These are phyloP conservation scores for Tilletia caries DNA, from an alignment of 1,284 basidiomycete genomes.

Conservation along the genomic window DNA sequence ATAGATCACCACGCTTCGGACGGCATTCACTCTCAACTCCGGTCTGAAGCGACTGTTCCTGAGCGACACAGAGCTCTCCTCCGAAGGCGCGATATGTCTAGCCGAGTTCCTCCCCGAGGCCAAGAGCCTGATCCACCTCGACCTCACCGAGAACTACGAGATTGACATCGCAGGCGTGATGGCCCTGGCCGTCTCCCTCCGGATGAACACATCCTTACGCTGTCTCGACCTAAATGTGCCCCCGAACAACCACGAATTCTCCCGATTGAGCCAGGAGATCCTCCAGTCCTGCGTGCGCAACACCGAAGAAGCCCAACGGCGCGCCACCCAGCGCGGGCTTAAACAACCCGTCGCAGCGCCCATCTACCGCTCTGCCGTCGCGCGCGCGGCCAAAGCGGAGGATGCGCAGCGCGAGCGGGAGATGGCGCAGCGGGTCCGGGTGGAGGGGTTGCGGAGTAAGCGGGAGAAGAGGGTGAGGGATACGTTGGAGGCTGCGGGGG, in stretches of 20 bases:
- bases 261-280: constrained; percentile 59
- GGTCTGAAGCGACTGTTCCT: constrained; percentile 89
- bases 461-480: constrained; percentile 11
- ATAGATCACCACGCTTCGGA: constrained; percentile 58
- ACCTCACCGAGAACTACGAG: constrained; percentile 55
- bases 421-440: constrained; percentile 14
- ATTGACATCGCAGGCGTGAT: constrained; percentile 87
- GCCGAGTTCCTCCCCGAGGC: constrained; percentile 95
- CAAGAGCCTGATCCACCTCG: constrained; percentile 75
- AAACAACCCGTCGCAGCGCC: constrained; percentile 43
- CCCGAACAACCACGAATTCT: constrained; percentile 80
- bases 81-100: constrained; percentile 84
- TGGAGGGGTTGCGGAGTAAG: neutral
- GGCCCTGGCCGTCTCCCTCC: constrained; percentile 80
- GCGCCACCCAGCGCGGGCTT: constrained; percentile 32
- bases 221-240: constrained; percentile 89
- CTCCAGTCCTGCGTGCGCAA: constrained; percentile 73
- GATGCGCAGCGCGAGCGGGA: constrained; percentile 34
- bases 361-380: constrained; percentile 45
- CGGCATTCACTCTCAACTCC: constrained; percentile 87
- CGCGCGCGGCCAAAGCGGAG: constrained; percentile 37
- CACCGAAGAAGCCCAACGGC: constrained; percentile 36
- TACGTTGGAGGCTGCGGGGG: constrained; percentile 25
- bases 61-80: constrained; percentile 74
- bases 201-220: constrained; percentile 75